Conservation (phyloP, 345 rosid species). For the Gossypium longicalyx region DNA sequence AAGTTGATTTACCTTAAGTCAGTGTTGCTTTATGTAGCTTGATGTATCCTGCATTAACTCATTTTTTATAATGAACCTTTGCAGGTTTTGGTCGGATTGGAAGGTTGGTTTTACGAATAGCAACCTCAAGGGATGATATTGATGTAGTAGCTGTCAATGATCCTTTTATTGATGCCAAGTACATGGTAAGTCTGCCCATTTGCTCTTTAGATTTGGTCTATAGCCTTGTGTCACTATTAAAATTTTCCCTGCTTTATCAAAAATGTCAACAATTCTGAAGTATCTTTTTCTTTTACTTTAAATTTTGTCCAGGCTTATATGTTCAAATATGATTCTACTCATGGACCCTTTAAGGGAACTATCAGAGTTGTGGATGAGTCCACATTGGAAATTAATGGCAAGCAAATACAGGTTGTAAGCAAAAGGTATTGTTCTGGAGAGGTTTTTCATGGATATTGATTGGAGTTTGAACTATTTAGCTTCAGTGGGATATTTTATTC, state of each 20-base stretch:
- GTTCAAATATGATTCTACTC: constrained; percentile 97
- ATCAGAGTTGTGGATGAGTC: constrained; percentile 72
- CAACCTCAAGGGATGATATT: constrained; percentile 84
- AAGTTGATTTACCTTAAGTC: neutral
- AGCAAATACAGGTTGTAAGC: constrained; percentile 59
- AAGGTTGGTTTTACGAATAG: constrained; percentile 86
- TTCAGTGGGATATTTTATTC: neutral
- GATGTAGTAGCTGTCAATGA: constrained; percentile 94
- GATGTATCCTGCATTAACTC: neutral
- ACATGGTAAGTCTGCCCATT: constrained; percentile 59
- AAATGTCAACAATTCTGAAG: neutral
- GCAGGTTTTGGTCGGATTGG: constrained; percentile 99
- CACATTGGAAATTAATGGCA: constrained; percentile 89
- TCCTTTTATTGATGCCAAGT: constrained; percentile 87
- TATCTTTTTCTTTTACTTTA: neutral
- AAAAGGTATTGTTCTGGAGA: constrained; percentile 53
- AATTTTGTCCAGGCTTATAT: constrained; percentile 74
- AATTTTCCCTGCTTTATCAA: neutral
- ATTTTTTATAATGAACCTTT: neutral
- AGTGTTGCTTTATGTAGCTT: neutral
- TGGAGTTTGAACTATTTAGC: neutral
- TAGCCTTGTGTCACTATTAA: neutral
- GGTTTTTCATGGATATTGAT: neutral
- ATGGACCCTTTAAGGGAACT: constrained; percentile 72
- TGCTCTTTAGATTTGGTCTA: neutral